Evolutionary conservation across 192 early-diverging fungal genomes (phyloP).

Genomic region (Mortierella antarctica): DNA sequence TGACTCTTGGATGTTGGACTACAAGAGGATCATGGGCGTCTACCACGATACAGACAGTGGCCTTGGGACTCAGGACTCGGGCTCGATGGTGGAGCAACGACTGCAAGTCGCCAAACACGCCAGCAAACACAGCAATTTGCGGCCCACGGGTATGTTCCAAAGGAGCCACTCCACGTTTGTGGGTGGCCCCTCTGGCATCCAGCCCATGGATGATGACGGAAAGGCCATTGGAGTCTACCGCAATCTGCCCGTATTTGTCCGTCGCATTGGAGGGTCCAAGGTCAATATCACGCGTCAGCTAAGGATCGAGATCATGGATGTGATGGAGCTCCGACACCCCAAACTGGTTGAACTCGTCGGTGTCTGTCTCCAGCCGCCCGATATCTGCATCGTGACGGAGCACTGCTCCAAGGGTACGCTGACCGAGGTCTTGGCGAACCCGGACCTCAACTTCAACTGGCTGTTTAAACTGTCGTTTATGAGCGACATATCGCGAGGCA

Average conservation of each 20-base stretch:
- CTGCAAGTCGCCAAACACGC: background rate
- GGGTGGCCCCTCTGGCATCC: constrained; percentile 31
- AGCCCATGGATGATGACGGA: constrained; percentile 42
- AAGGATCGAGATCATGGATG: constrained; percentile 50
- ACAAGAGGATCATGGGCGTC: constrained; percentile 43
- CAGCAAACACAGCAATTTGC: background rate
- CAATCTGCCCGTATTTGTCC: constrained; percentile 50
- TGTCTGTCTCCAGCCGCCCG: constrained; percentile 48
- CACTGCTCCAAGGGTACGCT: constrained; percentile 59
- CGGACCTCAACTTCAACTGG: constrained; percentile 56
- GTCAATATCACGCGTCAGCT: constrained; percentile 35
- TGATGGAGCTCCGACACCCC: constrained; percentile 53
- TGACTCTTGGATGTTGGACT: constrained; percentile 51
- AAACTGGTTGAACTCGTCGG: constrained; percentile 57
- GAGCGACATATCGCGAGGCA: constrained; percentile 55
- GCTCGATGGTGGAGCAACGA: constrained; percentile 17
- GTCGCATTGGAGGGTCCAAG: constrained; percentile 37
- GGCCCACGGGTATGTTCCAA: constrained; percentile 35
- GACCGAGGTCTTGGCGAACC: constrained; percentile 52
- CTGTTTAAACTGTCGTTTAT: constrained; percentile 60
- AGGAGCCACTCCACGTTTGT: constrained; percentile 47
- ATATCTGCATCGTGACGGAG: constrained; percentile 55
- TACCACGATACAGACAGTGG: constrained; percentile 39
- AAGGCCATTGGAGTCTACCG: constrained; percentile 48
- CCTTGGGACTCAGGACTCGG: constrained; percentile 28